phyloP scores from a whole-genome alignment of 2,329 filamentous ascomycete genomes.

The Geosmithia morbida region DNA sequence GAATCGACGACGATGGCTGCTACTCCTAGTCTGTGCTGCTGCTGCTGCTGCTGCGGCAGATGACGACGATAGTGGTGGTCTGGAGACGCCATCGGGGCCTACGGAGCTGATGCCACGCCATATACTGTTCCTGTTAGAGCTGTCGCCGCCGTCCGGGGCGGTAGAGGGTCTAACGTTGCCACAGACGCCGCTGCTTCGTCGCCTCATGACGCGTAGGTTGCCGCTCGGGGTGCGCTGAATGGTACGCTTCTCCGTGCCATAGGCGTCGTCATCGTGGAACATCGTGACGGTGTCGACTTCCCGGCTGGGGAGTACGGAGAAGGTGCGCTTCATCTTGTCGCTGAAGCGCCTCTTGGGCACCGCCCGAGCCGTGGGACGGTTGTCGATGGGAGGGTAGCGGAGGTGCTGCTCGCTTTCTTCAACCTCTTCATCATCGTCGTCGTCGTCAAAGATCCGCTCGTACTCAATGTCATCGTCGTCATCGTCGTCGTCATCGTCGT shows the following conservation, averaged over 20 bases:
- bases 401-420: constrained; percentile 19
- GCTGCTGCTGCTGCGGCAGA: constrained; percentile 8
- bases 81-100: too few relatives aligned
- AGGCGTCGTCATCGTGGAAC: constrained; percentile 11
- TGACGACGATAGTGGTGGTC: too few relatives aligned
- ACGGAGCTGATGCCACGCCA: too few relatives aligned
- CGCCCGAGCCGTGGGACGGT: constrained; percentile 21
- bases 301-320: constrained; percentile 42
- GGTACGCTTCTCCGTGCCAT: constrained; percentile 36
- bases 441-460: constrained; percentile 7
- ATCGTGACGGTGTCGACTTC: constrained; percentile 18
- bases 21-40: constrained; percentile 11
- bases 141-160: constrained; percentile 6
- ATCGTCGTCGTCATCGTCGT: constrained; percentile 13
- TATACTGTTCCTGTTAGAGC: background rate
- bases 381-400: constrained; percentile 32
- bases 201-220: constrained; percentile 42
- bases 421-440: constrained; percentile 15
- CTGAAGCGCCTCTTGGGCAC: constrained; percentile 33
- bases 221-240: constrained; percentile 45
- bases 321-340: constrained; percentile 39
- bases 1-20: constrained; percentile 13
- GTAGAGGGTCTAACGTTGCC: constrained; percentile 18
- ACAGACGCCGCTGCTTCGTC: constrained; percentile 26
- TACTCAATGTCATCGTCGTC: constrained; percentile 3